Evolutionary conservation across 2,329 filamentous ascomycete genomes (phyloP), one percentile per base, ranked within the genome.

Genomic region (Aspergillus transmontanensis): DNA sequence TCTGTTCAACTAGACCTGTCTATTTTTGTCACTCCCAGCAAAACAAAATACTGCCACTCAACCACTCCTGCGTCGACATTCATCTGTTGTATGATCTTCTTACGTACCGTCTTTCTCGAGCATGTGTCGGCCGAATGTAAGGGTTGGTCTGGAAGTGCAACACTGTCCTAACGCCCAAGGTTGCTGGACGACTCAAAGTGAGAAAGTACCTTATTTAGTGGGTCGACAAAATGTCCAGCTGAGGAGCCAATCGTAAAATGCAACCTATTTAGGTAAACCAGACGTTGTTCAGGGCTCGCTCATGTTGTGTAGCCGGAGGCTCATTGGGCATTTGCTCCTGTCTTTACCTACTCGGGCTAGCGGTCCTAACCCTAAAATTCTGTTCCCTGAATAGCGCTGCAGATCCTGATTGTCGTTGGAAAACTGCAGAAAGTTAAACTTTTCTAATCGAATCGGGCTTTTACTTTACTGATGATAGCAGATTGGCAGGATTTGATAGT

Each of bases 31-130:
- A 16, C 14, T 14, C 4, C 4, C 34, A 36, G 34, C 34, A 36
- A 5, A 36, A 1, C 5, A 12, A 0, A 10, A 12, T 3, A 0
- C 34, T 36, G 3, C 3, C 12, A 36, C 23, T 23, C 2, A 3
- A 3, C 23, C 23, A 23, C 11, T 6, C 11, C 14, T 16, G 34
- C 0, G 4, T 16, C 14, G 34, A 6, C 14, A 0, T 39, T 5
- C 1, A 16, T 39, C 4, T 39, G 34, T 5, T 0, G 14, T 14
- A 39, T 39, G 14, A 16, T 5, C 6, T 1, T 34, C 3, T 39
- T 39, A 39, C 14, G 34, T 39, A 39, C 1, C 34, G 14, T 6
- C 14, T 39, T 39, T 12, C 34, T 39, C 14, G 14, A 16, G 1
- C 14, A 14, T 16, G 3, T 39, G 34, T 39, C 11, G 3, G 12